Base-by-base conservation (phyloP, 1,284 basidiomycete species). In the Cutaneotrichosporon dermatis region DNA sequence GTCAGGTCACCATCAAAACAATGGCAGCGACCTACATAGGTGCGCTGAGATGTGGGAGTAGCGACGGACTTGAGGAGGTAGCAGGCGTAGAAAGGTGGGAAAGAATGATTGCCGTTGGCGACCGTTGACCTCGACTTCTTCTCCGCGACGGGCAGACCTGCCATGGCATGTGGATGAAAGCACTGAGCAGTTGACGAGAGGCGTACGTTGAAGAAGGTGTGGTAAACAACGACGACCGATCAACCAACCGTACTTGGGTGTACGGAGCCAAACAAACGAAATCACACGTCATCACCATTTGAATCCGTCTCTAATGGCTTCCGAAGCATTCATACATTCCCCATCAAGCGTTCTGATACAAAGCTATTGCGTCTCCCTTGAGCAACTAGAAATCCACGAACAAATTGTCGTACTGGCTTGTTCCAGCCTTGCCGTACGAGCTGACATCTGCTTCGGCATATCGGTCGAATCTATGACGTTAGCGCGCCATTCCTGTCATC, bases 61-160 rank as follows among this genome's bases (percentile, higher is more conserved):
- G 84, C 80, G 4, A 84, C 72, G 1, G 88, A 90, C 66, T 88
- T 87, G 10, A 95, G 80, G 0, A 94, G 82, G 74, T 95, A 95
- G 76, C 91, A 94, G 1, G 89, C 89, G 73, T 95, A 95, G 74
- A 94, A 91, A 0, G 83, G 76, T 2, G 91, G 89, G 63, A 88
- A 85, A 2, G 78, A 74, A 70, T 90, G 88, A 37, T 83, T 80
- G 10, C 77, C 71, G 40, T 79, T 68, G n/a, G 78, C 66, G n/a
- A 82, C 59, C 4, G 79, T 76, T 10, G 79, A 79, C n/a, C 60
- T 68, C 6, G 71, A 66, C 52, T 65, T 69, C 44, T 54, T 58
- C 40, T 43, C 25, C n/a, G 36, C 8, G 8, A 13, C n/a, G 5
- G 13, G 33, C 33, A n/a, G 8, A 8, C 12, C 39, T 40, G 39